These are phyloP conservation scores for Colletotrichum karsti DNA, from an alignment of 2,329 filamentous ascomycete genomes.

Conservation along the genomic window DNA sequence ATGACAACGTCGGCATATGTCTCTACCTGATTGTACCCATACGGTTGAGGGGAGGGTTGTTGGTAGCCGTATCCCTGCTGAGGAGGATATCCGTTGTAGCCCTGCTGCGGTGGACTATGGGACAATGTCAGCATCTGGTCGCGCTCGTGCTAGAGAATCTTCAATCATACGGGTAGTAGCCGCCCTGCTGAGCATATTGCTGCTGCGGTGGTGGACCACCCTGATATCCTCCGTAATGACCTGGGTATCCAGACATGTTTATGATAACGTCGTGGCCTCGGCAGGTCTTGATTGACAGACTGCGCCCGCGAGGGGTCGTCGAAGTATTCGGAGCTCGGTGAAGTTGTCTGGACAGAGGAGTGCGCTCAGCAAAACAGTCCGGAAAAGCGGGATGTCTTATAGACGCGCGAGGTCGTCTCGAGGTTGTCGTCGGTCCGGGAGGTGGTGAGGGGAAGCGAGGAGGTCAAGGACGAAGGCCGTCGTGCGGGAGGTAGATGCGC, in stretches of 20 bases:
- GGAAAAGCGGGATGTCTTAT: constrained; percentile 13
- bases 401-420: not conserved
- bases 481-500: constrained; percentile 5
- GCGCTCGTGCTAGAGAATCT: constrained; percentile 34
- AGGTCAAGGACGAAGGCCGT: not conserved
- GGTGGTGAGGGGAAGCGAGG: constrained; percentile 2
- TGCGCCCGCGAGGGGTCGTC: not conserved
- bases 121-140: constrained; percentile 34
- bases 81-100: constrained; percentile 56
- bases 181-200: constrained; percentile 47
- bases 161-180: constrained; percentile 60
- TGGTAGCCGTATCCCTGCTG: constrained; percentile 53
- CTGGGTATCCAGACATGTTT: constrained; percentile 71
- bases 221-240: constrained; percentile 55
- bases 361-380: not conserved
- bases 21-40: constrained; percentile 52
- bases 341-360: not conserved
- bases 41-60: constrained; percentile 59
- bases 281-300: not conserved
- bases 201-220: constrained; percentile 43
- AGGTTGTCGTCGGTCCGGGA: not conserved
- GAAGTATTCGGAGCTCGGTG: not conserved
- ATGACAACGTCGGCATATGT: not conserved
- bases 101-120: constrained; percentile 48
- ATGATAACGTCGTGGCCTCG: not conserved